Evolutionary conservation across 345 rosid species (phyloP).

Genomic region (Linum lewisii): DNA sequence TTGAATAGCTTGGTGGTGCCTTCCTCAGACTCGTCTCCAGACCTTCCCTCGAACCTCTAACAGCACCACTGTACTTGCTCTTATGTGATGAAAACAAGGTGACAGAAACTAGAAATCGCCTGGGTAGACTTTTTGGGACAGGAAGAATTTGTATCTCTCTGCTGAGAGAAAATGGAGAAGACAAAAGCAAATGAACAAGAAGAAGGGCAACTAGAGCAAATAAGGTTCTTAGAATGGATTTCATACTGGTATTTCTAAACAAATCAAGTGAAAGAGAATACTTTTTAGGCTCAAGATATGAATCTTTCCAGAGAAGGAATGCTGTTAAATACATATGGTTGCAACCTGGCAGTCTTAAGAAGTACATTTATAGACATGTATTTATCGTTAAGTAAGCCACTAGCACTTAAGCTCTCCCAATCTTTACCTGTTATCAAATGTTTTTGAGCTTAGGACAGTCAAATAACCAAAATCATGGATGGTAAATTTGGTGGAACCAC

Average conservation of each 20-base stretch:
- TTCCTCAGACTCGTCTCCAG: constrained; percentile 33
- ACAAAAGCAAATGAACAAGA: constrained; percentile 18
- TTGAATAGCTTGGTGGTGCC: constrained; percentile 41
- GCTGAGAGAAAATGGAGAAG: constrained; percentile 15
- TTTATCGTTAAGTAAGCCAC: too few relatives aligned
- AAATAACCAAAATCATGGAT: constrained; percentile 4
- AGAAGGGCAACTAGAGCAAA: constrained; percentile 16
- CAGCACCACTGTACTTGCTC: constrained; percentile 19
- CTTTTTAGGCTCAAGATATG: constrained; percentile 3
- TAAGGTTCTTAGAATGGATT: constrained; percentile 13
- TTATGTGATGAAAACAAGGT: constrained; percentile 13
- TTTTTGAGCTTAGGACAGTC: not conserved
- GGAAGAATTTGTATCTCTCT: constrained; percentile 14
- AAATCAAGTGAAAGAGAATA: constrained; percentile 4
- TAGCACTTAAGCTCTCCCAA: constrained; percentile 3
- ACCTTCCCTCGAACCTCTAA: constrained; percentile 22
- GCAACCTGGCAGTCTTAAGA: not conserved
- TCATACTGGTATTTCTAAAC: constrained; percentile 13
- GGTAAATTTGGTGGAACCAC: not conserved
- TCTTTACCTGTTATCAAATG: constrained; percentile 3
- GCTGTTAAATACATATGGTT: constrained; percentile 13
- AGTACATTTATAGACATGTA: not conserved
- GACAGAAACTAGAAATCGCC: constrained; percentile 31
- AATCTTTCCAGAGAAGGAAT: constrained; percentile 7
- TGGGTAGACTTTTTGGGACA: constrained; percentile 18